Evolutionary conservation across 352 stramenopile species (phyloP).

Genomic region (Globisporangium emineosum): DNA sequence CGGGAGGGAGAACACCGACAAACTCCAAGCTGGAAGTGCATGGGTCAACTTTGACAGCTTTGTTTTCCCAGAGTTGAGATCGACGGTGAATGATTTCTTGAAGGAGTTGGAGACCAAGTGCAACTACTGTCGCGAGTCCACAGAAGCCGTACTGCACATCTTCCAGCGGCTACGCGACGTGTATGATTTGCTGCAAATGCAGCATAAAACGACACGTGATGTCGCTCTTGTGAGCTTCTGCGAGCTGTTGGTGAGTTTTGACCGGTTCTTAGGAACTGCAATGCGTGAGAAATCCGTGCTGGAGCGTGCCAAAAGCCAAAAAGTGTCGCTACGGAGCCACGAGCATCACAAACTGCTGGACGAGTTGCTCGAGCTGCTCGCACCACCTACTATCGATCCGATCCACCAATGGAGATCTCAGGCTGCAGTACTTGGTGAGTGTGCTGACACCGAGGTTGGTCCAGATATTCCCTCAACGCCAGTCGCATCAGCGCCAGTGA

Average conservation of each 20-base stretch:
- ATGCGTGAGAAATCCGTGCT: background rate
- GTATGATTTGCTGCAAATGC: background rate
- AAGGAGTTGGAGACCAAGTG: background rate
- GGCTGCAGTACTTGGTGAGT: background rate
- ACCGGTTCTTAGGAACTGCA: background rate
- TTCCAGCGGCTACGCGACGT: background rate
- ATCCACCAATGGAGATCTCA: background rate
- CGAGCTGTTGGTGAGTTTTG: background rate
- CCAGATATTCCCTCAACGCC: background rate
- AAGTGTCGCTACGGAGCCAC: background rate
- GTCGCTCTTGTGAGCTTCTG: background rate
- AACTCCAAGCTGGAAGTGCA: background rate
- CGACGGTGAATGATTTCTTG: background rate
- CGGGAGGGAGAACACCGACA: background rate
- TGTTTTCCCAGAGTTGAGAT: background rate
- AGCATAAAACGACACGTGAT: background rate
- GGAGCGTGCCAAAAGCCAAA: background rate
- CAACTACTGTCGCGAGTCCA: background rate
- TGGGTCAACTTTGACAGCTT: background rate
- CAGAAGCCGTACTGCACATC: background rate
- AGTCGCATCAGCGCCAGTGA: background rate
- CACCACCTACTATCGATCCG: background rate
- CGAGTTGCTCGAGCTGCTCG: background rate
- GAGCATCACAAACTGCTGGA: background rate
- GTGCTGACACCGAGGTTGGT: background rate